A percentile compares a stretch with the other conserved stretches of the same genome.
Conservation (phyloP, 2,329 filamentous ascomycete species). For the Berkeleyomyces basicola region DNA sequence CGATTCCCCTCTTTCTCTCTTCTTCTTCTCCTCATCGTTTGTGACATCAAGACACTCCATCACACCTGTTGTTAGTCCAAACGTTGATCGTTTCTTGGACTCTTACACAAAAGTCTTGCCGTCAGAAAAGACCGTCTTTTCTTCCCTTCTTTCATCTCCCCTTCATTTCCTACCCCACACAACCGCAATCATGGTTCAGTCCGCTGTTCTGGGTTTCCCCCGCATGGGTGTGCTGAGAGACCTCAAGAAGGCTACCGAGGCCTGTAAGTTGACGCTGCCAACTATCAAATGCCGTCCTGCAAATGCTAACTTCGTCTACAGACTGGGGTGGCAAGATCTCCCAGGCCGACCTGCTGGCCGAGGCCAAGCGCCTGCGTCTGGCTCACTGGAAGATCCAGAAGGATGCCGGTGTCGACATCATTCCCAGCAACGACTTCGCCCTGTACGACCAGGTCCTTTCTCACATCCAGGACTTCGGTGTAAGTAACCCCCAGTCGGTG, state of each 20-base stretch:
- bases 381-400: conserved; percentile 99
- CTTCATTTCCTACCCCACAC: conserved; percentile 8
- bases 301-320: conserved; percentile 16
- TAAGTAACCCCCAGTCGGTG: conserved; percentile 31
- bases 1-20: not conserved
- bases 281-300: not conserved
- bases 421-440: conserved; percentile 98
- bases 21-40: conserved; percentile 3
- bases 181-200: conserved; percentile 42
- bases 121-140: conserved; percentile 3
- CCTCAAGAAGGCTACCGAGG: conserved; percentile 99
- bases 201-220: conserved; percentile 89
- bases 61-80: conserved; percentile 6
- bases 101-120: conserved; percentile 3
- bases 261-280: conserved; percentile 39
- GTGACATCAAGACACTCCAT: conserved; percentile 6
- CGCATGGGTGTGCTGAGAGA: conserved; percentile 97
- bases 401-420: conserved; percentile 90
- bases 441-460: conserved; percentile 96
- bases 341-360: conserved; percentile 72
- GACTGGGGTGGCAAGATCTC: conserved; percentile 89
- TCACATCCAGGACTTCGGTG: conserved; percentile 96
- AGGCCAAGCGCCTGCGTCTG: conserved; percentile 92
- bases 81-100: conserved; percentile 10
- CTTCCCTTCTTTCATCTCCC: not conserved